phyloP scores from a whole-genome alignment of 2,329 filamentous ascomycete species.

The Biscogniauxia mediterranea region DNA sequence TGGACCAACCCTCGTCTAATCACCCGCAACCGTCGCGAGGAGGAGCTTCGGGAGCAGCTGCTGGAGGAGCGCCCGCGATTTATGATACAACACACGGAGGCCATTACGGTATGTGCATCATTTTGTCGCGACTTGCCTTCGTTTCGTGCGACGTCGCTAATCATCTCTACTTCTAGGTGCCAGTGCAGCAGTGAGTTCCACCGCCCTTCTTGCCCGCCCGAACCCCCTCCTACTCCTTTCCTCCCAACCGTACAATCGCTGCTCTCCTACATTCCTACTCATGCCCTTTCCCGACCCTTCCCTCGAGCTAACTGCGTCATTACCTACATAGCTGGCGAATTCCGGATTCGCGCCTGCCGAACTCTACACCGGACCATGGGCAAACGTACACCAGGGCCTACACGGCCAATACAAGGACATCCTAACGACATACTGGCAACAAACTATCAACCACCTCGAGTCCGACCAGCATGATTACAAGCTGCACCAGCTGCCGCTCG shows the following conservation, averaged over 20 bases:
- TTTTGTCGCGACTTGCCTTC: slow-evolving; percentile 25
- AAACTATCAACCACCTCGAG: slow-evolving; percentile 94
- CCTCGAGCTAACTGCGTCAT: slow-evolving; percentile 5
- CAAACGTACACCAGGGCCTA: slow-evolving; percentile 95
- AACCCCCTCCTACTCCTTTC: slow-evolving; percentile 9
- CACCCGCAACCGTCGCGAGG: slow-evolving; percentile 51
- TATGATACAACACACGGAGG: slow-evolving; percentile 74
- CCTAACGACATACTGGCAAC: slow-evolving; percentile 98
- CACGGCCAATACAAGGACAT: slow-evolving; percentile 94
- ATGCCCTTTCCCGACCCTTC: slow-evolving; percentile 16
- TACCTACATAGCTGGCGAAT: slow-evolving; percentile 66
- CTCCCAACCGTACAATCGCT: not conserved
- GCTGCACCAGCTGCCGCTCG: slow-evolving; percentile 90
- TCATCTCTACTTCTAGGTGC: slow-evolving; percentile 41
- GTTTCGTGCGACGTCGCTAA: slow-evolving; percentile 33
- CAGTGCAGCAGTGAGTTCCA: slow-evolving; percentile 44
- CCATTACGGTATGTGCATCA: slow-evolving; percentile 66
- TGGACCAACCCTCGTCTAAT: slow-evolving; percentile 56
- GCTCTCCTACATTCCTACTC: not conserved
- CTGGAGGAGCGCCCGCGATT: slow-evolving; percentile 33
- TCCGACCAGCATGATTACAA: slow-evolving; percentile 98
- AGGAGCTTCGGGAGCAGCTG: slow-evolving; percentile 16
- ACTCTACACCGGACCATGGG: slow-evolving; percentile 91
- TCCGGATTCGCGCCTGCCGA: slow-evolving; percentile 90
- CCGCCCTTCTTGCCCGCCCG: slow-evolving; percentile 9